Evolutionary conservation across 371 early-diverging fungal species (phyloP).

Genomic region (Dinochytrium kinnereticum): DNA sequence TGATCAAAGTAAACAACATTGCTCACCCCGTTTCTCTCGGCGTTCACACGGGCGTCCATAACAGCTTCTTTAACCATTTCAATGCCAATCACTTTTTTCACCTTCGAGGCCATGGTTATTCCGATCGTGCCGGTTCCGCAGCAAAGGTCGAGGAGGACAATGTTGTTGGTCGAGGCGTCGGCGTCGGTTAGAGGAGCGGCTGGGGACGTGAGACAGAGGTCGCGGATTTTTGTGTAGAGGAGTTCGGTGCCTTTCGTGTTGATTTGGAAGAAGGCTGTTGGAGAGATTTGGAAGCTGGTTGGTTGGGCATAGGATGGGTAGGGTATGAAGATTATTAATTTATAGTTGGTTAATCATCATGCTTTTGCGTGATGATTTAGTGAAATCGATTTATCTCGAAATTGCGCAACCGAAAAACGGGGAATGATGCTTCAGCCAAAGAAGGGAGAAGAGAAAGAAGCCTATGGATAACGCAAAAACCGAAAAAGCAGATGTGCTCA

Average conservation of each 20-base stretch:
- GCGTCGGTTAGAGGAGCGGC: conserved; percentile 50
- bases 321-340: too few species aligned
- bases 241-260: conserved; percentile 76
- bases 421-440: not conserved
- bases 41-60: conserved; percentile 77
- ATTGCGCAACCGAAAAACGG: not conserved
- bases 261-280: conserved; percentile 81
- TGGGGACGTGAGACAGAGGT: conserved; percentile 28
- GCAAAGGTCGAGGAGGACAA: conserved; percentile 76
- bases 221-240: conserved; percentile 59
- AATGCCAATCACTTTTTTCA: conserved; percentile 76
- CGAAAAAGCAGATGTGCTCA: too few species aligned
- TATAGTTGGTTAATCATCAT: too few species aligned
- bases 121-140: conserved; percentile 92
- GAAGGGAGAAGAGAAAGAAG: not conserved
- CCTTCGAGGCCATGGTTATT: conserved; percentile 72
- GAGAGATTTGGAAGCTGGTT: conserved; percentile 75
- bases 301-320: too few species aligned
- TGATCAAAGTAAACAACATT: conserved; percentile 58
- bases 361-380: too few species aligned
- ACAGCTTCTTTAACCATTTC: conserved; percentile 77
- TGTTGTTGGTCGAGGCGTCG: conserved; percentile 8
- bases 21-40: conserved; percentile 60
- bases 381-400: too few species aligned
- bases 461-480: too few species aligned